phyloP scores from a whole-genome alignment of 2,329 filamentous ascomycete species.

The Aaosphaeria arxii region DNA sequence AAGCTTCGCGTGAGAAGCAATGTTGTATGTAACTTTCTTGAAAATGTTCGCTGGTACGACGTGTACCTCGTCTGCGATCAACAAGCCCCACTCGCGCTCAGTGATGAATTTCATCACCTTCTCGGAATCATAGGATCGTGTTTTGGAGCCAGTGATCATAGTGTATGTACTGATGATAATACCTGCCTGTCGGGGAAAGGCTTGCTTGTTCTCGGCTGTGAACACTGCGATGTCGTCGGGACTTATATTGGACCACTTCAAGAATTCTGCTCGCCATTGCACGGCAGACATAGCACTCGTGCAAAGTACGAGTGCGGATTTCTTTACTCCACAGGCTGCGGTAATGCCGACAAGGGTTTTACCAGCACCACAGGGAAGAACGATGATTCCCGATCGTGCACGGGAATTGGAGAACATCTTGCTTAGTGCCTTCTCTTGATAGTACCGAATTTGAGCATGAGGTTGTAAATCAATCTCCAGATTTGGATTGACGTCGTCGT shows the following conservation, averaged over 20 bases:
- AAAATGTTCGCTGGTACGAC: conserved; percentile 97
- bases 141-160: conserved; percentile 92
- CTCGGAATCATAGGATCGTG: conserved; percentile 85
- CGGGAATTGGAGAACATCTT: conserved; percentile 99
- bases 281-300: conserved; percentile 98
- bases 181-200: conserved; percentile 83
- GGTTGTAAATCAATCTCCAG: conserved; percentile 92
- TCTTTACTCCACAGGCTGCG: conserved; percentile 95
- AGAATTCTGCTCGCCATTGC: conserved; percentile 93
- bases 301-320: conserved; percentile 90
- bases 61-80: conserved; percentile 97
- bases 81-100: conserved; percentile 89
- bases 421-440: conserved; percentile 95
- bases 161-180: conserved; percentile 98
- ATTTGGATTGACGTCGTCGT: conserved; percentile 84
- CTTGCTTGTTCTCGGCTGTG: conserved; percentile 86
- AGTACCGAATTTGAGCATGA: conserved; percentile 83
- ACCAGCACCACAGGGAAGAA: conserved; percentile 91
- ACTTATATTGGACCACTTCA: conserved; percentile 99
- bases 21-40: conserved; percentile 84
- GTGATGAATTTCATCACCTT: conserved; percentile 97
- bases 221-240: conserved; percentile 93
- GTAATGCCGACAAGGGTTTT: conserved; percentile 99
- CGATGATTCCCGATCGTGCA: conserved; percentile 96
- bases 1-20: conserved; percentile 93